These are phyloP conservation scores for Coriolopsis trogii DNA, from an alignment of 1,284 basidiomycete species.

Conservation along the genomic window DNA sequence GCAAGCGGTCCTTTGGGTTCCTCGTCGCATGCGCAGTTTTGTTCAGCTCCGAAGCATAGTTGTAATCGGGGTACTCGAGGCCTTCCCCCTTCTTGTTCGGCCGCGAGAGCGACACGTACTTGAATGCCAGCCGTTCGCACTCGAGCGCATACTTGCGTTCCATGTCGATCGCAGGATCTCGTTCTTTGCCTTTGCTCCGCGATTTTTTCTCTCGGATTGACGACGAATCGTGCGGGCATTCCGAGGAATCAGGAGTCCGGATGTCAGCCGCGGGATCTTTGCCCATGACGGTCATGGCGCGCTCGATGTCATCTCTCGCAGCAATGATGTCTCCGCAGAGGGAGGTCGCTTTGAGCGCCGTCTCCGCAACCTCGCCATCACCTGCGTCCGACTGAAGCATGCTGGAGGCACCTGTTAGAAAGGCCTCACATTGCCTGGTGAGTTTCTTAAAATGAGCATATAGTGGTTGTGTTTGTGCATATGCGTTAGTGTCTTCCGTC, in stretches of 20 bases:
- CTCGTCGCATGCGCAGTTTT: conserved; percentile 44
- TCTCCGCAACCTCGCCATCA: conserved; percentile 45
- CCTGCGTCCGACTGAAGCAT: conserved; percentile 37
- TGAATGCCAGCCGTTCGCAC: conserved; percentile 52
- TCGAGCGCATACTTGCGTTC: conserved; percentile 45
- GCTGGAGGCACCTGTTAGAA: conserved; percentile 47
- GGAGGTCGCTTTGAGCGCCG: conserved; percentile 48
- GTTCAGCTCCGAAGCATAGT: conserved; percentile 39
- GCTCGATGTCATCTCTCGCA: conserved; percentile 49
- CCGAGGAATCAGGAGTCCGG: not conserved
- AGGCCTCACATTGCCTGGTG: conserved; percentile 52
- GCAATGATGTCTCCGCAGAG: conserved; percentile 56
- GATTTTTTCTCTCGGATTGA: not conserved
- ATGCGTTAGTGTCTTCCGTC: conserved; percentile 20
- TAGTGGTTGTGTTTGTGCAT: conserved; percentile 43
- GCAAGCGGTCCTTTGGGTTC: conserved; percentile 50
- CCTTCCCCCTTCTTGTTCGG: conserved; percentile 22
- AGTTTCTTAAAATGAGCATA: conserved; percentile 57
- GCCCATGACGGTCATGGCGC: conserved; percentile 46
- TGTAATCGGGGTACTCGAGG: conserved; percentile 37
- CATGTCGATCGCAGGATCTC: conserved; percentile 34
- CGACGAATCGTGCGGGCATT: not conserved
- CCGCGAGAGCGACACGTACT: conserved; percentile 39
- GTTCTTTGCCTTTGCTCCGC: conserved; percentile 37
- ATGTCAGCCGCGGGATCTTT: conserved; percentile 22